Base-by-base conservation (phyloP, 2,329 filamentous ascomycete species). In the Apiospora pterosperma region DNA sequence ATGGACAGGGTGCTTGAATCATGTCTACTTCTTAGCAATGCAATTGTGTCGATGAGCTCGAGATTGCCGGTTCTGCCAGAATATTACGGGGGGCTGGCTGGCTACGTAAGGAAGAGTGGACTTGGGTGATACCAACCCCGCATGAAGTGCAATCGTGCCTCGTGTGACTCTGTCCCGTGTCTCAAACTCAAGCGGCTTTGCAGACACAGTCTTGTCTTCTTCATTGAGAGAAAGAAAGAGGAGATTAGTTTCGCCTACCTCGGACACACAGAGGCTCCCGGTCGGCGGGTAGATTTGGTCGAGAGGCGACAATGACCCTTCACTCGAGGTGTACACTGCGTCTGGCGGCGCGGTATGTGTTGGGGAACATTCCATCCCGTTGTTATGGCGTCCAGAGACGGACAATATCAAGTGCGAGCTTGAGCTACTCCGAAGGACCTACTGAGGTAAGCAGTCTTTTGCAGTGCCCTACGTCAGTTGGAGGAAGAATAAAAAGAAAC, bases 391-490 rank as follows among this genome's bases (percentile, higher is more conserved):
- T 41, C 4, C 36, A 31, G 4, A n/a, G 39, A 36, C 72, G 76
- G 66, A 67, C 68, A 23, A 41, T 70, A 36, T 58, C 67, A 14
- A 69, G 72, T 7, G 69, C 75, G 59, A 76, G 72, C 7, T 59
- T 69, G 64, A 77, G 75, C 61, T 73, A 74, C 66, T 69, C 67
- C 25, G 70, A 73, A 63, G 78, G 78, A 10, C 73, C 76, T 6
- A 69, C 59, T 4, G 72, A 76, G 65, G 78, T 79, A 68, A 66
- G 65, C 71, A 19, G 4, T 11, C 14, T 19, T 16, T 4, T 3
- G 14, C n/a, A n/a, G n/a, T n/a, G n/a, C n/a, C n/a, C n/a, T n/a
- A n/a, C n/a, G n/a, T n/a, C n/a, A n/a, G n/a, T n/a, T n/a, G n/a
- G n/a, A n/a, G n/a, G n/a, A n/a, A n/a, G n/a, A n/a, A n/a, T n/a